These are phyloP conservation scores for Flaveria sonorensis DNA, from an alignment of 129 eudicot species.

Conservation along the genomic window DNA sequence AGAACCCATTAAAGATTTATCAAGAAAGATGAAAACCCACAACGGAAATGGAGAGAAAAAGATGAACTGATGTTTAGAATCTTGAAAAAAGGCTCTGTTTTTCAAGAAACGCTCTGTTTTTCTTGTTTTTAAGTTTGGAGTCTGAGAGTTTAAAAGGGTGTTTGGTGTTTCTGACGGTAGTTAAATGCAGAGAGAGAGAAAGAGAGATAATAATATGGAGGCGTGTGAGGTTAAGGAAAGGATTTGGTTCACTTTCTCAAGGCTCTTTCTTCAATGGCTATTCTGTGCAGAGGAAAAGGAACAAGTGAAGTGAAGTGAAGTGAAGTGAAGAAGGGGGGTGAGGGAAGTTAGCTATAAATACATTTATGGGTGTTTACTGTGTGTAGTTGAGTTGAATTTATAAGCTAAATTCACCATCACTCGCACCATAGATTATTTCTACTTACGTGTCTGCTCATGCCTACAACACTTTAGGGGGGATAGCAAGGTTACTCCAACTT, in stretches of 20 bases:
- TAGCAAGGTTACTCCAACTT: background rate
- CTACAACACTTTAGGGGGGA: slow-evolving; percentile 1
- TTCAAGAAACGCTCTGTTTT: slow-evolving; percentile 20
- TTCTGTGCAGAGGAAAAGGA: slow-evolving; percentile 37
- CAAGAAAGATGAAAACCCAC: background rate
- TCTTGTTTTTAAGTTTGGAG: background rate
- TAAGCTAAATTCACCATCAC: slow-evolving; percentile 7
- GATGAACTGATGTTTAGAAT: background rate
- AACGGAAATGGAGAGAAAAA: background rate
- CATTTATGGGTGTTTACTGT: slow-evolving; percentile 36
- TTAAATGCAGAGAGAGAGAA: slow-evolving; percentile 45
- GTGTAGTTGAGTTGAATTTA: slow-evolving; percentile 36
- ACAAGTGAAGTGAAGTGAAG: slow-evolving; percentile 36
- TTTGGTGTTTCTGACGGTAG: slow-evolving; percentile 40
- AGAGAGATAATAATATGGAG: slow-evolving; percentile 42
- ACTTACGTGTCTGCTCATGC: slow-evolving; percentile 13
- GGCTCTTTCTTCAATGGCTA: slow-evolving; percentile 56
- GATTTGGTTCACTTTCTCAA: slow-evolving; percentile 70
- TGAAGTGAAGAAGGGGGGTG: slow-evolving; percentile 28
- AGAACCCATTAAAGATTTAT: background rate
- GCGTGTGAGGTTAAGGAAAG: slow-evolving; percentile 84
- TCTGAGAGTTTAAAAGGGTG: slow-evolving; percentile 42
- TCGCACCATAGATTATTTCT: background rate
- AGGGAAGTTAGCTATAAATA: slow-evolving; percentile 36
- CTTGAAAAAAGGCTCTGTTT: background rate